A percentile compares a stretch with the other conserved stretches of the same genome.
phyloP scores from a whole-genome alignment of 129 eudicot species.

The Artemisia argyi region DNA sequence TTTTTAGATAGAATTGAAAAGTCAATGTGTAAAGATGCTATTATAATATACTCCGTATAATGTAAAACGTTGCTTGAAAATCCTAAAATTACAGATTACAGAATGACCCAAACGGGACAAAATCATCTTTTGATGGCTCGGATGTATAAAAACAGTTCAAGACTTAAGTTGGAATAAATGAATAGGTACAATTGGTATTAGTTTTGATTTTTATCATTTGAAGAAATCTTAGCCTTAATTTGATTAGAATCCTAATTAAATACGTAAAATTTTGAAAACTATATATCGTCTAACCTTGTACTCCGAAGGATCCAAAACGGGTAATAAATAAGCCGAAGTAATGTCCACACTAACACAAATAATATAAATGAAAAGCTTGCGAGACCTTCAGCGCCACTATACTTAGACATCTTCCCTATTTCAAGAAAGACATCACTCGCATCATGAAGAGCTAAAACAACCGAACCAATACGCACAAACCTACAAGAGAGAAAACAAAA shows the following conservation, averaged over 20 bases:
- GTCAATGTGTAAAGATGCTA: no score
- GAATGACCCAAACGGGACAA: no score
- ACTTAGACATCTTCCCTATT: constrained; percentile 61
- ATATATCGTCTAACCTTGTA: constrained; percentile 46
- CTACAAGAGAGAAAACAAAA: constrained; percentile 25
- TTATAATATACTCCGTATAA: no score
- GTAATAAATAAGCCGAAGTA: constrained; percentile 53
- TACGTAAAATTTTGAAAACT: neutral
- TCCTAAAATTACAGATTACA: no score
- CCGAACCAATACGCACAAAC: constrained; percentile 51
- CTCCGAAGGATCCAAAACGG: constrained; percentile 62
- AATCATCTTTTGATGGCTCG: no score
- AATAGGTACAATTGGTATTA: no score
- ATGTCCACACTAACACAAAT: constrained; percentile 52
- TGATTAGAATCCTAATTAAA: neutral
- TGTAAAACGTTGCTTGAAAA: no score
- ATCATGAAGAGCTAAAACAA: constrained; percentile 56
- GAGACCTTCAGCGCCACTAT: constrained; percentile 47
- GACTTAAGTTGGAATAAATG: no score
- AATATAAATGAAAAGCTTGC: constrained; percentile 51
- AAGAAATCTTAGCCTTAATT: neutral
- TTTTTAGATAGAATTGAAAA: no score
- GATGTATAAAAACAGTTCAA: no score
- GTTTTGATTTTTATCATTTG: neutral
- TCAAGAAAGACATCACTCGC: constrained; percentile 63